Conservation (phyloP, 768 basidiomycete species). For the Suillus fuscotomentosus region DNA sequence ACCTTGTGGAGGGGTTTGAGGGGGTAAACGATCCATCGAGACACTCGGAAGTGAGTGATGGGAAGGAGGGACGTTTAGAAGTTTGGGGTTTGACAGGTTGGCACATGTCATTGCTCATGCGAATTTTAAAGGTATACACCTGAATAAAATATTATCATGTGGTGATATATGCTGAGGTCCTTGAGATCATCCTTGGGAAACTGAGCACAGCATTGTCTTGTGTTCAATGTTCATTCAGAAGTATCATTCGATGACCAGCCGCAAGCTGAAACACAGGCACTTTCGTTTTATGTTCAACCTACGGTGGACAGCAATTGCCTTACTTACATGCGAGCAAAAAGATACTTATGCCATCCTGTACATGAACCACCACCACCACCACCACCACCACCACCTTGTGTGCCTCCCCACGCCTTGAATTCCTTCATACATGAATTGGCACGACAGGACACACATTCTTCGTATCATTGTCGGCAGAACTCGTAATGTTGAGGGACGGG, state of each 20-base stretch:
- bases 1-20: neutral
- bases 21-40: neutral
- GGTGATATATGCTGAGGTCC: too few species aligned
- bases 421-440: neutral
- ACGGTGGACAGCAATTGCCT: neutral
- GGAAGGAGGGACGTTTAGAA: conserved; percentile 46
- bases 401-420: neutral
- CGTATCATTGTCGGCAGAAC: neutral
- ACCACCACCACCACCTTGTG: too few species aligned
- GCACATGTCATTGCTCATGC: conserved; percentile 70
- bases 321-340: neutral
- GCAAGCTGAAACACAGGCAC: neutral
- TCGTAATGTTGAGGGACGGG: neutral
- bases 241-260: neutral
- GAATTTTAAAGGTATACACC: conserved; percentile 44
- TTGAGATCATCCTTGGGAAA: neutral
- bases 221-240: neutral
- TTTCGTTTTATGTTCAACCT: neutral
- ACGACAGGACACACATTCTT: neutral
- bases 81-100: conserved; percentile 87
- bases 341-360: neutral
- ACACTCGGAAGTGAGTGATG: neutral
- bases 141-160: conserved; percentile 7
- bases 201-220: neutral
- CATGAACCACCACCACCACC: too few species aligned